Evolutionary conservation across 805 yeast species (phyloP).

Genomic region (Ogataea ganodermae): DNA sequence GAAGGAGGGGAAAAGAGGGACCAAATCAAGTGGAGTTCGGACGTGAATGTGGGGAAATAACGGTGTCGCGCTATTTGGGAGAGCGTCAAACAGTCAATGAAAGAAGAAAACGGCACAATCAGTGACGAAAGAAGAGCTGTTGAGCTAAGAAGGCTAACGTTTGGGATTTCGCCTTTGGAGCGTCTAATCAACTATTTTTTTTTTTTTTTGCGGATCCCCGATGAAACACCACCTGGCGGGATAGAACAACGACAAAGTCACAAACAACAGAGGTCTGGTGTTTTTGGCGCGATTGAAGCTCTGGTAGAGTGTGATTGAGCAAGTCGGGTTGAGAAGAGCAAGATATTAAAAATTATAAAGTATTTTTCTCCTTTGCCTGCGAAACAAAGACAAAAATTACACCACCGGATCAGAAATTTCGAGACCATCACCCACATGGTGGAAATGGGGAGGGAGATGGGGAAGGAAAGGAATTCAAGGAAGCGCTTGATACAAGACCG

Average conservation of each 20-base stretch:
- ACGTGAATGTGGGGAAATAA: background rate
- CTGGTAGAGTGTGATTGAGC: background rate
- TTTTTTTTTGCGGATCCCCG: constrained; percentile 1
- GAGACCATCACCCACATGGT: constrained; percentile 1
- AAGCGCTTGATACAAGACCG: too few species aligned
- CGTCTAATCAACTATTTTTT: constrained; percentile 7
- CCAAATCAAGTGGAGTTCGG: background rate
- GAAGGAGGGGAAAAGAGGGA: background rate
- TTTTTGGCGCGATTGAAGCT: background rate
- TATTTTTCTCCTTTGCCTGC: background rate
- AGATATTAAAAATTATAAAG: background rate
- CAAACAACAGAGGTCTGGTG: constrained; percentile 3
- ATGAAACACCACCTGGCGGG: constrained; percentile 5
- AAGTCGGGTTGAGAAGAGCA: background rate
- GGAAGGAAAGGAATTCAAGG: background rate
- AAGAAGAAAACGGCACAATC: background rate
- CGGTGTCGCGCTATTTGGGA: background rate
- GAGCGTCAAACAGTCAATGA: background rate
- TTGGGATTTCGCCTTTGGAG: constrained; percentile 6
- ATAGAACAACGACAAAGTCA: constrained; percentile 1
- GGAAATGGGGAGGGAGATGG: background rate
- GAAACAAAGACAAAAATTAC: background rate
- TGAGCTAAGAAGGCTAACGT: background rate
- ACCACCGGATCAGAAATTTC: constrained; percentile 5
- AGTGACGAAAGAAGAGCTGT: background rate